phyloP scores from a whole-genome alignment of 371 early-diverging fungal species.

The Saksenaea vasiformis region DNA sequence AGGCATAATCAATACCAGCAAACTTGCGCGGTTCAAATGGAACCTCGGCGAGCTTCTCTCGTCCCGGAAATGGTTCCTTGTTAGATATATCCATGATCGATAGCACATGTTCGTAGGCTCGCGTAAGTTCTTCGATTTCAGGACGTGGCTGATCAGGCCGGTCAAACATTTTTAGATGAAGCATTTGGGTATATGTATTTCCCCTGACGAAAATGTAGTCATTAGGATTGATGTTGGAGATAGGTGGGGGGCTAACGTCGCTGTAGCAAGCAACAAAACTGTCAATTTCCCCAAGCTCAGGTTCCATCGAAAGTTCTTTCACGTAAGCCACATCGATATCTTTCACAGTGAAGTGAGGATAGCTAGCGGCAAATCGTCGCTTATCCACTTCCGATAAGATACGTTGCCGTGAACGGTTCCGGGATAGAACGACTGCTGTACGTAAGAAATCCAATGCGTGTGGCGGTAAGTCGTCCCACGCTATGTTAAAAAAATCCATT shows the following conservation, averaged over 20 bases:
- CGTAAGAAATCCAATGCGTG: too few relatives aligned
- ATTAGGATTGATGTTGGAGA: neutral
- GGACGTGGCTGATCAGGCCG: constrained; percentile 17
- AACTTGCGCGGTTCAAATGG: constrained; percentile 22
- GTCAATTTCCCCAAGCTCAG: neutral
- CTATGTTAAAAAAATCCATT: too few relatives aligned
- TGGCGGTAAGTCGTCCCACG: too few relatives aligned
- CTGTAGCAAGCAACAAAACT: neutral
- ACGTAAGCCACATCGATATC: neutral
- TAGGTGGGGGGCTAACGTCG: neutral
- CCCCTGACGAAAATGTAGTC: constrained; percentile 12
- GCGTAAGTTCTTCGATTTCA: constrained; percentile 11
- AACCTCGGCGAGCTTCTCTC: constrained; percentile 4
- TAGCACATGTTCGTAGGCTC: constrained; percentile 21
- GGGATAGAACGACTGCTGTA: too few relatives aligned
- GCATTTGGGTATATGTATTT: constrained; percentile 25
- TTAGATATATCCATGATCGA: constrained; percentile 17
- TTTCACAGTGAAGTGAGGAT: neutral
- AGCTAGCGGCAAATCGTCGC: neutral
- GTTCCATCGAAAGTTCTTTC: neutral
- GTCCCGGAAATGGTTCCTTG: constrained; percentile 22
- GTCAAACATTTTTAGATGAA: constrained; percentile 28
- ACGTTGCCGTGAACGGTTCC: neutral
- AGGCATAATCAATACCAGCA: constrained; percentile 30
- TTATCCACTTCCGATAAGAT: neutral